Conservation (phyloP, 306 rosid genomes). For the barrel medic (Medicago truncatula) region MtrunA17r5.0-ANR NC_053046.1:26263501-26264000, state of each 20-base stretch:
- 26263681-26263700: slow-evolving; percentile 95
- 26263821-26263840: slow-evolving; percentile 51
- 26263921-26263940: slow-evolving; percentile 63
- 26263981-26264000: neutral
- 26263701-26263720: slow-evolving; percentile 57
- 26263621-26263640: slow-evolving; percentile 81
- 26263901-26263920: slow-evolving; percentile 54
- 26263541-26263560: slow-evolving; percentile 97
- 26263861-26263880: slow-evolving; percentile 58
- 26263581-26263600: slow-evolving; percentile 59
- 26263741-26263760: slow-evolving; percentile 6
- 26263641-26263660: slow-evolving; percentile 79
- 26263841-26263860: slow-evolving; percentile 60
- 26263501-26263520: slow-evolving; percentile 98
- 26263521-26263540: slow-evolving; percentile 92
- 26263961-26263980: neutral
- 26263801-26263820: slow-evolving; percentile 73
- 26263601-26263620: slow-evolving; percentile 68
- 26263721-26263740: neutral
- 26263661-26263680: slow-evolving; percentile 95
- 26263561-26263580: slow-evolving; percentile 62
- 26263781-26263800: slow-evolving; percentile 50
- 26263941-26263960: slow-evolving; percentile 55
- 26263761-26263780: neutral
- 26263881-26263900: slow-evolving; percentile 61